Conservation (phyloP, 331 rosid genomes). For the Pyrus hybrid region DNA sequence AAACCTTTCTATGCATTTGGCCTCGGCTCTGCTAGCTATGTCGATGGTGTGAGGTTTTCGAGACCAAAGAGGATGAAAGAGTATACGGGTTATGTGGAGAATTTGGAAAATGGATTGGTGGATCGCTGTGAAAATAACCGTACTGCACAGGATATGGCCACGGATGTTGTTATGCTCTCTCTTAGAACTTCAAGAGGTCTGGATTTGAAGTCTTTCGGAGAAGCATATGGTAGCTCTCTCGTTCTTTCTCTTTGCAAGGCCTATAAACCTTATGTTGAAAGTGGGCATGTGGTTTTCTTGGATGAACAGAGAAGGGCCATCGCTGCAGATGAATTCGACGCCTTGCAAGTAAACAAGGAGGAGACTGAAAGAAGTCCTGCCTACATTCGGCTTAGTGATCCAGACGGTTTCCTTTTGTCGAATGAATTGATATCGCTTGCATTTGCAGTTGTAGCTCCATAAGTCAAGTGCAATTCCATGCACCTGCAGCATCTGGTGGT, state of each 20-base stretch:
- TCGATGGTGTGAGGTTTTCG: conserved; percentile 71
- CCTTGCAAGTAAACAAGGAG: conserved; percentile 13
- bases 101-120: conserved; percentile 55
- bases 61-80: conserved; percentile 67
- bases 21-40: conserved; percentile 80
- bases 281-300: conserved; percentile 74
- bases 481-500: not conserved
- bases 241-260: conserved; percentile 50
- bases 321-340: conserved; percentile 28
- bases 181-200: conserved; percentile 73
- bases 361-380: conserved; percentile 19
- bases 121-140: conserved; percentile 19
- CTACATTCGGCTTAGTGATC: conserved; percentile 71
- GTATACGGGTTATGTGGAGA: conserved; percentile 52
- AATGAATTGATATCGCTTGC: conserved; percentile 84
- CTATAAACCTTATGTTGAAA: conserved; percentile 59
- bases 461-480: not conserved
- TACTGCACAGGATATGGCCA: conserved; percentile 32
- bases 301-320: conserved; percentile 42
- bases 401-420: conserved; percentile 88
- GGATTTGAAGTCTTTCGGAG: conserved; percentile 48
- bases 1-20: conserved; percentile 78
- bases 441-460: conserved; percentile 60
- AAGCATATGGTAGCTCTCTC: conserved; percentile 45
- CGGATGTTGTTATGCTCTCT: conserved; percentile 82